Base-by-base conservation (phyloP, 257 asterid genomes). In the Parsonsia alboflavescens region DNA sequence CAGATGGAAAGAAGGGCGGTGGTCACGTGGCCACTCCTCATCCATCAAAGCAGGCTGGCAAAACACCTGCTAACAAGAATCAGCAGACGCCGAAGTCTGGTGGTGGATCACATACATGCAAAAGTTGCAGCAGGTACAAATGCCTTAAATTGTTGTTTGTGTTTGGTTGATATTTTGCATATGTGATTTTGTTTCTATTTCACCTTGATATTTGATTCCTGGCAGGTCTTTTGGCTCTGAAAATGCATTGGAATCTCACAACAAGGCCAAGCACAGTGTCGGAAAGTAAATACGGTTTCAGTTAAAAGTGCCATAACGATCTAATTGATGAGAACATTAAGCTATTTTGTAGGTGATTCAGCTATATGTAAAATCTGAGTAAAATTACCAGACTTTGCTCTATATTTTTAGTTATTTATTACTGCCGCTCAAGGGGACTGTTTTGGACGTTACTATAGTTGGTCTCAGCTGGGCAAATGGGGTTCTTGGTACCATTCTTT, bases 1-100 rank as follows among this genome's bases (percentile, higher is more conserved):
- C 79, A 92, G 99, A 92, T 84, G 91, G 90, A 62, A 94, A 92
- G 80, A 92, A 94, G 68, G 89, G 79, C 15, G 58, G 81, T 75
- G 90, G 22, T 45, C 98, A 92, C 73, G 96, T 89, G 36, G 98
- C 90, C n/a, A 94, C 99, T 4, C 98, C 97, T 69, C 85, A 94
- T 68, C 98, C 98, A 1, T 76, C 97, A 24, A 93, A 93, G 80
- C 86, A 87, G 80, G 89, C 85, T 66, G 93, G 84, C 1, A 94
- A 90, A 79, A 78, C 91, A 63, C 87, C 93, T 59, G 95, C 82
- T 39, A 75, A 77, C 91, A 88, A 91, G 83, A 87, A 75, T 62
- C 89, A 71, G 78, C 85, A 83, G 83, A 84, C 89, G n/a, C 90
- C 96, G 5, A 85, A 86, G 80, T 84, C 87, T 33, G 93, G 83